These are phyloP conservation scores for Cystobasidium slooffiae DNA, from an alignment of 1,284 basidiomycete genomes.

Conservation along the genomic window DNA sequence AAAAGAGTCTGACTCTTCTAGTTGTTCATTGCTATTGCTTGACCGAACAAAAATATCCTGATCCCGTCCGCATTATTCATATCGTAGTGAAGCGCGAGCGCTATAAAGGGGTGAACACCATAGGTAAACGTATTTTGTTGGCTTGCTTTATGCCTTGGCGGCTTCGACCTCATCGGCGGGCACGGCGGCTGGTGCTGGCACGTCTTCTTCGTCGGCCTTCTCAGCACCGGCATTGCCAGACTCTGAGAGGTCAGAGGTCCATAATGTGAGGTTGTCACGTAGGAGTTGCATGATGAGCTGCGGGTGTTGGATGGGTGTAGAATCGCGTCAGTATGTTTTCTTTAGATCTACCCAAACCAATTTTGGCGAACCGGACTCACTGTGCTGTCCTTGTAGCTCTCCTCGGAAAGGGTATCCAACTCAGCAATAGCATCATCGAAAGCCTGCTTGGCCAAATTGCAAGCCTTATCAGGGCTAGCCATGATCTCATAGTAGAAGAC, in stretches of 20 bases:
- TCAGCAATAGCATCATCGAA: conserved; percentile 62
- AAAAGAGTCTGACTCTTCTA: no score
- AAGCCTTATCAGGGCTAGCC: conserved; percentile 60
- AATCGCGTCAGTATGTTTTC: no score
- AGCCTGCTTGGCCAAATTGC: conserved; percentile 59
- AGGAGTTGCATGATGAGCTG: conserved; percentile 60
- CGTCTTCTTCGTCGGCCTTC: conserved; percentile 15
- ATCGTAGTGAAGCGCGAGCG: neutral
- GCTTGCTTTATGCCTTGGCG: conserved; percentile 6
- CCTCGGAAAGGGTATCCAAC: conserved; percentile 61
- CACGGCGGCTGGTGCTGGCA: conserved; percentile 22
- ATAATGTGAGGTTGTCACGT: conserved; percentile 60
- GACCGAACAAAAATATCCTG: no score
- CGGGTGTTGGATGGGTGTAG: no score
- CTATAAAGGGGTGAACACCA: neutral
- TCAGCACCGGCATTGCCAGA: conserved; percentile 15
- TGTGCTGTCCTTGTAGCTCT: conserved; percentile 61
- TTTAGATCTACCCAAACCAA: no score
- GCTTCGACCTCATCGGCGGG: conserved; percentile 19
- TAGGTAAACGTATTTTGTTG: neutral
- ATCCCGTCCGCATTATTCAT: no score
- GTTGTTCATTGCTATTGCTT: no score
- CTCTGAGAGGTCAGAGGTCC: conserved; percentile 53
- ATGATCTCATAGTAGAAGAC: conserved; percentile 63
- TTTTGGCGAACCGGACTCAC: no score